phyloP scores from a whole-genome alignment of 305 asterid genomes.

The Fraxinus dipetala region DNA sequence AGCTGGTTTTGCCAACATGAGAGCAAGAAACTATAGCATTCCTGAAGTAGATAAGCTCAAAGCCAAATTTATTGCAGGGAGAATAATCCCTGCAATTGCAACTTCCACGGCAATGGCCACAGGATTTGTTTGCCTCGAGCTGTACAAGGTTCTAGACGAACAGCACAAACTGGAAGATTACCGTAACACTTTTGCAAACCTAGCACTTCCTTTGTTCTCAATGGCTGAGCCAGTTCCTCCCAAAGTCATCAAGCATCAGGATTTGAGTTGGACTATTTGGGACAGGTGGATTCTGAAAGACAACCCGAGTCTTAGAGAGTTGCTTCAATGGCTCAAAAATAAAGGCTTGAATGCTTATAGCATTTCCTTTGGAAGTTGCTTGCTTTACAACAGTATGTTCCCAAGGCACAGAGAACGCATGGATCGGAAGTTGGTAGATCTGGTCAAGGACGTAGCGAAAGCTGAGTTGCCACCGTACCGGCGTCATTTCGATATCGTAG shows the following conservation, averaged over 20 bases:
- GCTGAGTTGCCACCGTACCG: slow-evolving; percentile 47
- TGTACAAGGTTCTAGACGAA: slow-evolving; percentile 47
- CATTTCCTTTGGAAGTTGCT: slow-evolving; percentile 52
- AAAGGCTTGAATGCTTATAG: slow-evolving; percentile 55
- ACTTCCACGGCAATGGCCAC: slow-evolving; percentile 66
- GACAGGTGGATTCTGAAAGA: slow-evolving; percentile 50
- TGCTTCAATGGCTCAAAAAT: slow-evolving; percentile 46
- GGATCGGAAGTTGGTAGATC: slow-evolving; percentile 46
- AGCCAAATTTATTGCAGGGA: slow-evolving; percentile 58
- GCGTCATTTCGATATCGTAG: slow-evolving; percentile 46
- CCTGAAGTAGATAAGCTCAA: slow-evolving; percentile 58
- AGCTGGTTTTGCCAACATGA: slow-evolving; percentile 58
- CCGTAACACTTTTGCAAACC: slow-evolving; percentile 54
- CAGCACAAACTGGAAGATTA: slow-evolving; percentile 52
- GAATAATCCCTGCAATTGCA: slow-evolving; percentile 61
- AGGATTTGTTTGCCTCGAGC: slow-evolving; percentile 57
- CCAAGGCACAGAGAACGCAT: slow-evolving; percentile 50
- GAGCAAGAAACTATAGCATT: slow-evolving; percentile 57
- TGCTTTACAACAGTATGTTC: slow-evolving; percentile 54
- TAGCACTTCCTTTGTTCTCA: slow-evolving; percentile 56
- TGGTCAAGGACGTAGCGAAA: slow-evolving; percentile 46
- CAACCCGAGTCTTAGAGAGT: slow-evolving; percentile 48
- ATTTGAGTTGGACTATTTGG: slow-evolving; percentile 59
- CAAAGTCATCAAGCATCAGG: slow-evolving; percentile 47
- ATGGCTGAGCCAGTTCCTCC: slow-evolving; percentile 65